Conservation (phyloP, 2,329 filamentous ascomycete genomes). For the Colletotrichum zoysiae region DNA sequence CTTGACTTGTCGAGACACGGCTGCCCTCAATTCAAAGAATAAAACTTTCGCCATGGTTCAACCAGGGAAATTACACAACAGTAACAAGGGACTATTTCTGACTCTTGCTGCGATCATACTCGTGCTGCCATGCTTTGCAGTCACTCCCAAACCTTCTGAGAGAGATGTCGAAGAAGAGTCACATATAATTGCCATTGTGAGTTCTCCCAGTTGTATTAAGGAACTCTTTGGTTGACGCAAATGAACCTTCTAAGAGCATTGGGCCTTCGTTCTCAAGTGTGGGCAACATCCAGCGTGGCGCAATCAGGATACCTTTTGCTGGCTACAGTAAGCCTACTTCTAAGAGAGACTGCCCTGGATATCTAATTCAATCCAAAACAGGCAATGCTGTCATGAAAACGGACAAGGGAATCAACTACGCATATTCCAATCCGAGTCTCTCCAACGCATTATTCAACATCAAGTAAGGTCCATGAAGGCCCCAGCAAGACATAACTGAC, state of each 20-base stretch:
- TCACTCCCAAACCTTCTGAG: neutral
- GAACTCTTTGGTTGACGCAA: neutral
- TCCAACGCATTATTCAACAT: neutral
- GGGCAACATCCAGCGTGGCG: constrained; percentile 4
- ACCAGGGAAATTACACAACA: too few species aligned
- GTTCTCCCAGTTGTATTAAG: neutral
- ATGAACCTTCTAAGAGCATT: neutral
- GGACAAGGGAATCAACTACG: neutral
- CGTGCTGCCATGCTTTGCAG: neutral
- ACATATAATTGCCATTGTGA: constrained; percentile 5
- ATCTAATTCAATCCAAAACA: neutral
- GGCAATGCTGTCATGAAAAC: neutral
- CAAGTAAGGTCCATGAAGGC: neutral
- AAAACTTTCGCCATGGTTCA: neutral
- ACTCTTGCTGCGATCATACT: neutral
- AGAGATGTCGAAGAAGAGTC: neutral
- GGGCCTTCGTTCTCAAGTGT: constrained; percentile 5
- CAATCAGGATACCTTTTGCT: neutral
- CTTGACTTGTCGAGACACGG: too few species aligned
- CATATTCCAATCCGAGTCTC: neutral
- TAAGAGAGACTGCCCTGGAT: too few species aligned
- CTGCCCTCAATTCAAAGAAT: neutral
- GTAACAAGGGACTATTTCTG: neutral
- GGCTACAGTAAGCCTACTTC: constrained; percentile 1
- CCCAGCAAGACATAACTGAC: neutral